Evolutionary conservation across 768 basidiomycete species (phyloP).

Genomic region (Pulveroboletus frians): DNA sequence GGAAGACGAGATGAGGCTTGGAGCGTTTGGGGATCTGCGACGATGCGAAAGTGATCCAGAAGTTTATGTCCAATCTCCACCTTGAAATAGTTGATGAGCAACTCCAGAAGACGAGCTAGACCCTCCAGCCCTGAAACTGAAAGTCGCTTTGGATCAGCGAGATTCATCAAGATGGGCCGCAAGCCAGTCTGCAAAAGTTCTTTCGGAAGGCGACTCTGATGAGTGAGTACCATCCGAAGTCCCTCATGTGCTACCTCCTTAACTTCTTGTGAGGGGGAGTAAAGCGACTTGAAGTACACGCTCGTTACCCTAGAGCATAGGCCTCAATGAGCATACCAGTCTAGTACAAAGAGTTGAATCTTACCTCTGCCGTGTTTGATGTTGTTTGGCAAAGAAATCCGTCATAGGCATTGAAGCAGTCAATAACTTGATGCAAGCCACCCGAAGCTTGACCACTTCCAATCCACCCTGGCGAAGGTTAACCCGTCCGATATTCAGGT

Average conservation of each 20-base stretch:
- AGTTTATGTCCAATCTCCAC: slow-evolving; percentile 98
- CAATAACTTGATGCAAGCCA: slow-evolving; percentile 88
- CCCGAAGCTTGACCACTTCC: slow-evolving; percentile 84
- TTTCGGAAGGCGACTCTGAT: slow-evolving; percentile 89
- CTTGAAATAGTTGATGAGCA: slow-evolving; percentile 98
- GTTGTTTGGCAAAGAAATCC: slow-evolving; percentile 86
- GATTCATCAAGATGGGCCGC: slow-evolving; percentile 94
- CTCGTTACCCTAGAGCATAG: slow-evolving; percentile 66
- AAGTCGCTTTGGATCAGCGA: slow-evolving; percentile 92
- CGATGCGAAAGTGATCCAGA: slow-evolving; percentile 89
- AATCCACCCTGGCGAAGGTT: slow-evolving; percentile 70
- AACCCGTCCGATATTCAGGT: slow-evolving; percentile 72
- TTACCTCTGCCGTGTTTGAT: slow-evolving; percentile 80
- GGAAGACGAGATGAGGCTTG: slow-evolving; percentile 74
- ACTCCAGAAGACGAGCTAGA: slow-evolving; percentile 85
- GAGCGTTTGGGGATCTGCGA: slow-evolving; percentile 86
- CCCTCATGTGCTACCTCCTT: slow-evolving; percentile 96
- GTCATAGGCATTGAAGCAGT: slow-evolving; percentile 94
- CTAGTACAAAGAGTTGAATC: slow-evolving; percentile 7
- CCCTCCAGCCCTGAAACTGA: slow-evolving; percentile 92
- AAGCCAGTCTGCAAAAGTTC: slow-evolving; percentile 93
- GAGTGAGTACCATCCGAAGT: slow-evolving; percentile 78
- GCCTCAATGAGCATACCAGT: slow-evolving; percentile 1
- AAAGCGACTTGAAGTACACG: slow-evolving; percentile 97
- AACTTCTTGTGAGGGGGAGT: slow-evolving; percentile 84